Percentiles rank a stretch among this genome's conserved stretches.
phyloP scores from a whole-genome alignment of 768 basidiomycete genomes.

The Auriculariales sp. region DNA sequence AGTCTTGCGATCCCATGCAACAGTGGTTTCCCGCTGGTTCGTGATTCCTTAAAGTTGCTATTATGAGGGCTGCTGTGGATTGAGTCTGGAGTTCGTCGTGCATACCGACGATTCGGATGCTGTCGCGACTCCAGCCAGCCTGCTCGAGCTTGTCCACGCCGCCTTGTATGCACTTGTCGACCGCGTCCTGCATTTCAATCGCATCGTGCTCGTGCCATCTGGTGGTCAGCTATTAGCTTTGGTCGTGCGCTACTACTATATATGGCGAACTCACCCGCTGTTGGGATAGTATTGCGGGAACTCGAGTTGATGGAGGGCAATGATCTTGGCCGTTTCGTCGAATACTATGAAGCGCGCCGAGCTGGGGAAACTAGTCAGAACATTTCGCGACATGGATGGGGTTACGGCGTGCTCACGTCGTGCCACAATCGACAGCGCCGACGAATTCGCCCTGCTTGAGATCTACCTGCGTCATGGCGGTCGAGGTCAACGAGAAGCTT shows the following conservation, averaged over 20 bases:
- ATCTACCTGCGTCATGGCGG: too few species aligned
- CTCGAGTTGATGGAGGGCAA: constrained; percentile 82
- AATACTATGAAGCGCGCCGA: constrained; percentile 89
- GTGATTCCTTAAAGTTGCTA: constrained; percentile 52
- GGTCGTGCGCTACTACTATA: neutral
- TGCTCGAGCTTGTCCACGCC: constrained; percentile 57
- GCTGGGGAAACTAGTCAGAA: constrained; percentile 22
- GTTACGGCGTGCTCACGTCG: constrained; percentile 40
- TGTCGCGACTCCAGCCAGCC: constrained; percentile 61
- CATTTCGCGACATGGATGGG: neutral
- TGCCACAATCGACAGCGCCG: constrained; percentile 87
- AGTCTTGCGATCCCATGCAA: constrained; percentile 83
- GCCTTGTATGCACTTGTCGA: constrained; percentile 59
- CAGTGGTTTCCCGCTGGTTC: constrained; percentile 92
- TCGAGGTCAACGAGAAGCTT: too few species aligned
- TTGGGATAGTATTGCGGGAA: constrained; percentile 89
- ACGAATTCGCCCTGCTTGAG: constrained; percentile 70
- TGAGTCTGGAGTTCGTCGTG: neutral
- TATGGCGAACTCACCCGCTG: constrained; percentile 58
- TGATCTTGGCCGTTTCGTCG: constrained; percentile 71
- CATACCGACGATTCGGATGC: constrained; percentile 86
- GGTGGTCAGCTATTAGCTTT: constrained; percentile 5
- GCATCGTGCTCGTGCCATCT: constrained; percentile 97
- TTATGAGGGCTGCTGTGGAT: neutral
- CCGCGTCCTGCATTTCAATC: constrained; percentile 60